Evolutionary conservation across 2,329 filamentous ascomycete genomes (phyloP), one percentile per base, ranked within the genome.

Genomic region (Corynespora cassiicola): DNA sequence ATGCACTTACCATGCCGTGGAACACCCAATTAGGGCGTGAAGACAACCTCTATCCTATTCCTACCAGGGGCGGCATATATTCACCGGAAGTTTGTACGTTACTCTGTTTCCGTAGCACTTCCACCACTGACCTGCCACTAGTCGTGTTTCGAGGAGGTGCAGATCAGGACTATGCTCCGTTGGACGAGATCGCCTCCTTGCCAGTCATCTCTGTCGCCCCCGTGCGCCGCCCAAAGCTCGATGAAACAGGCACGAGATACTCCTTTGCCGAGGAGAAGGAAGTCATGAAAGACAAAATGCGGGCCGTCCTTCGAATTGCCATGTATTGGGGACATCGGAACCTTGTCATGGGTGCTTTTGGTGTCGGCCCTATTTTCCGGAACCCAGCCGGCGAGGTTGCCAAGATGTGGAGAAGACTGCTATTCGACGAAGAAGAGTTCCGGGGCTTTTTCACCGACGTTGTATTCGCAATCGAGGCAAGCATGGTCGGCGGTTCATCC

Each of bases 151-250:
- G 87, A 37, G 71, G 71, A 26, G 85, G 86, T 0, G 82, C 85
- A 11, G 81, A 86, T 42, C 54, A 65, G 34, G 62, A 66, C 45
- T 67, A 68, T 31, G 56, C 52, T 15, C 46, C 35, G 23, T 18
- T 38, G 23, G 66, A 72, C 17, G 71, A 77, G 26, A 86, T 74
- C 44, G 68, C 71, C 52, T 57, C 79, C 29, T 69, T 89, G 19
- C 85, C 86, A 7, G 84, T 90, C n/a, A 80, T 90, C 39, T 88
- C 85, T 2, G 83, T 90, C 14, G 80, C 85, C 15, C 86, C 87
- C 7, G 82, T 85, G 6, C 80, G 85, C 16, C 82, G 86, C 69
- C 87, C 87, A 12, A 90, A 89, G 66, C 77, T 90, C 24, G 84
- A 84, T 54, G 80, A 82, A 42, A 75, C 76, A 31, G 84, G 82